A percentile compares a stretch with the other conserved stretches of the same genome.
These are phyloP conservation scores for Jackrogersella multiformis DNA, from an alignment of 495 filamentous ascomycete species.

Conservation along the genomic window DNA sequence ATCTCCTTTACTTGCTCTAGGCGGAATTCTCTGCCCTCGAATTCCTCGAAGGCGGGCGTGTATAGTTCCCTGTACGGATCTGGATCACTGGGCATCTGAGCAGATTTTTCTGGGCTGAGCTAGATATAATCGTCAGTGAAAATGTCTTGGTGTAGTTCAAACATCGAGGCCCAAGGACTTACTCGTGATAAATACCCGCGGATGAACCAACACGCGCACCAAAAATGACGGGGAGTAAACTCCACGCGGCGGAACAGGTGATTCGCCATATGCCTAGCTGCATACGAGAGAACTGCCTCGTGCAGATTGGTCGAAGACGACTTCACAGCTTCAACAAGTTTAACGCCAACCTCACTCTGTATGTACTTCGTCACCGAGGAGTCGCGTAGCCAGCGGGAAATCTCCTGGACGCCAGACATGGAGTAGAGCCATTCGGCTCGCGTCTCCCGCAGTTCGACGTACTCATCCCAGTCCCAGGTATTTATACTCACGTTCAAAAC, in stretches of 20 bases:
- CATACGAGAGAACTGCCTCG: slow-evolving; percentile 34
- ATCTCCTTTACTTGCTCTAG: slow-evolving; percentile 26
- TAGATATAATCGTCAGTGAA: slow-evolving; percentile 25
- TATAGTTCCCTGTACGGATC: slow-evolving; percentile 3
- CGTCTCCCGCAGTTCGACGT: slow-evolving; percentile 13
- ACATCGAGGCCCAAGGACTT: background rate
- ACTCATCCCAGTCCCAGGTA: slow-evolving; percentile 41
- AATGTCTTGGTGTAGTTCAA: background rate
- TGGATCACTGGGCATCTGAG: slow-evolving; percentile 34
- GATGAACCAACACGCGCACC: slow-evolving; percentile 35
- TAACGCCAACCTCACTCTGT: slow-evolving; percentile 23
- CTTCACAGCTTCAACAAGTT: slow-evolving; percentile 32
- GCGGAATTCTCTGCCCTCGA: slow-evolving; percentile 29
- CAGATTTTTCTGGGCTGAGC: slow-evolving; percentile 29
- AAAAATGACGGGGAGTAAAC: slow-evolving; percentile 42
- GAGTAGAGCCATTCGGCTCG: slow-evolving; percentile 48
- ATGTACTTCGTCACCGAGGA: slow-evolving; percentile 48
- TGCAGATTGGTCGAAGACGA: slow-evolving; percentile 30
- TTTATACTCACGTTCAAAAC: slow-evolving; percentile 39
- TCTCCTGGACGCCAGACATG: slow-evolving; percentile 38
- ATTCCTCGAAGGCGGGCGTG: background rate
- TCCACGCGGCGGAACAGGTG: slow-evolving; percentile 43
- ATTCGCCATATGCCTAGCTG: slow-evolving; percentile 36
- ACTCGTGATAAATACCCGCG: slow-evolving; percentile 43
- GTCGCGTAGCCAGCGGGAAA: slow-evolving; percentile 49